Percentiles rank a stretch among this genome's conserved stretches.
phyloP scores from a whole-genome alignment of 352 stramenopile genomes.

The Phytophthora aleatoria region DNA sequence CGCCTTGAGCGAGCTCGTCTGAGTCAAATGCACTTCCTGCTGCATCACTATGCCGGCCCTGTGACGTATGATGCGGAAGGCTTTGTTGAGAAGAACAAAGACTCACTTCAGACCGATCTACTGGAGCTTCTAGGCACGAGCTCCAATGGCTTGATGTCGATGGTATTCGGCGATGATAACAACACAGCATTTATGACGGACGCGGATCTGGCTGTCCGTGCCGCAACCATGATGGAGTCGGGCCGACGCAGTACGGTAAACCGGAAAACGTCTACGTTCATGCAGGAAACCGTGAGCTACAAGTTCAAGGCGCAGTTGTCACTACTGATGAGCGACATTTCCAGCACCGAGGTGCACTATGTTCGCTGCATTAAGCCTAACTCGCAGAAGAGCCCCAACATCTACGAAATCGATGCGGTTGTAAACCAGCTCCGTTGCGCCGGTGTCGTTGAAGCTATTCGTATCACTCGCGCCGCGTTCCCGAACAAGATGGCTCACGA shows the following conservation, averaged over 20 bases:
- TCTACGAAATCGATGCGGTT: constrained; percentile 88
- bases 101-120: constrained; percentile 82
- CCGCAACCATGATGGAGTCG: constrained; percentile 51
- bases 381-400: constrained; percentile 66
- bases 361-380: constrained; percentile 94
- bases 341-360: constrained; percentile 86
- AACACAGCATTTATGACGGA: constrained; percentile 65
- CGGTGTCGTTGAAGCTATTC: constrained; percentile 91
- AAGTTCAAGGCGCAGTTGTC: constrained; percentile 91
- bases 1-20: constrained; percentile 77
- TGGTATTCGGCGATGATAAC: constrained; percentile 64
- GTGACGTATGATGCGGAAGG: constrained; percentile 84
- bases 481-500: constrained; percentile 95
- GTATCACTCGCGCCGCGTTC: constrained; percentile 89
- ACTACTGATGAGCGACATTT: constrained; percentile 88
- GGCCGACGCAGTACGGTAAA: constrained; percentile 52
- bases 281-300: constrained; percentile 90
- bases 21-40: constrained; percentile 77
- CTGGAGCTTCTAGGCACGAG: constrained; percentile 72
- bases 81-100: constrained; percentile 91
- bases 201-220: constrained; percentile 59
- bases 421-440: constrained; percentile 89
- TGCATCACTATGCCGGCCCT: constrained; percentile 82
- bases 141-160: constrained; percentile 73
- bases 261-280: constrained; percentile 81